Base-by-base conservation (phyloP, 371 early-diverging fungal genomes). In the Encephalitozoon intestinalis region DNA sequence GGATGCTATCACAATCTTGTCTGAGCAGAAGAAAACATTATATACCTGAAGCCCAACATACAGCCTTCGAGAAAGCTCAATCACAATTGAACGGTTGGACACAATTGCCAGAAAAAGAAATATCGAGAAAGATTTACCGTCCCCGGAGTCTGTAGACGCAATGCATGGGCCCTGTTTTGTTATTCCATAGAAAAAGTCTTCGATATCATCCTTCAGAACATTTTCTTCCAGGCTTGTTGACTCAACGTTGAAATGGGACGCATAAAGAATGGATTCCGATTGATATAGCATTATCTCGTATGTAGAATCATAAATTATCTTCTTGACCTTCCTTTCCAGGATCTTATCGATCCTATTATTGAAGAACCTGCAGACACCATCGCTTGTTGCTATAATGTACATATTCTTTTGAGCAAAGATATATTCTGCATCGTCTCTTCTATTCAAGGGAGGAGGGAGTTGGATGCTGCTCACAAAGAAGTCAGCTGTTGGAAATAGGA, bases 31-130 rank as follows among this genome's bases (percentile, higher is more conserved):
- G 8, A 50, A 53, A 5, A 85, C 70, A 50, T 63, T 67, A 23
- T 44, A 77, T 8, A 85, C 65, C 11, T 67, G 52, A 18, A 70
- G 81, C 25, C 82, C 85, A 18, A 85, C 79, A 65, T 81, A 85
- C 67, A 85, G 50, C 51, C 67, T 75, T 43, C 75, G 51, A 25
- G 66, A 64, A 30, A 82, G 43, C 31, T 44, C 40, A 28, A 81
- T 74, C 11, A 2, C n/a, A 23, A 76, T 12, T 8, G 39, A 11
- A 5, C 70, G 58, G 0, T 63, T 69, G 23, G 65, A 28, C 7
- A 63, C 37, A n/a, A 31, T 37, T 18, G 79, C 25, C 39, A 15
- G n/a, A 18, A 79, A 67, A 9, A 81, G 49, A 63, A 70, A 73
- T 34, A 81, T 72, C 7, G 75, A 44, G 40, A 64, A 30, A 12